These are phyloP conservation scores for Cairneyella variabilis DNA, from an alignment of 495 filamentous ascomycete species.

Conservation along the genomic window DNA sequence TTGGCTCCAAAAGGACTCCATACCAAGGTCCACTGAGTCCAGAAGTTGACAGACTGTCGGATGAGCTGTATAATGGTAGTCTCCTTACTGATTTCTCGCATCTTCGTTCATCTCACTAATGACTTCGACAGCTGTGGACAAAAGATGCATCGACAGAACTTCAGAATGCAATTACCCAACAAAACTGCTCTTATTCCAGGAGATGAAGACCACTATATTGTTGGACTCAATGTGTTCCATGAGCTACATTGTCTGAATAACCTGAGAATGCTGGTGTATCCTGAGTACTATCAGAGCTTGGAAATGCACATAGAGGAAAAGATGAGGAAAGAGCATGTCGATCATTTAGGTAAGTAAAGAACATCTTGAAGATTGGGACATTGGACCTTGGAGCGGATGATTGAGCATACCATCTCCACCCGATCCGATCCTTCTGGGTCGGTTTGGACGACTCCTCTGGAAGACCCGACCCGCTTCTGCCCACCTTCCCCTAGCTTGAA, in stretches of 20 bases:
- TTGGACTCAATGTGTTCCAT: constrained; percentile 48
- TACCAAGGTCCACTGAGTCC: neutral
- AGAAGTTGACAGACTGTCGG: neutral
- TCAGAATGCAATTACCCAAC: neutral
- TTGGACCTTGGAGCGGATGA: too few species aligned
- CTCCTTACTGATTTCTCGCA: neutral
- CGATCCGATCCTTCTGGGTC: too few species aligned
- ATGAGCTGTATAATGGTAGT: neutral
- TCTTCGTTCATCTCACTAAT: neutral
- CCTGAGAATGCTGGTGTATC: neutral
- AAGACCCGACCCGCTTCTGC: too few species aligned
- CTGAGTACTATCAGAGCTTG: neutral
- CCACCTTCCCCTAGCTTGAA: too few species aligned
- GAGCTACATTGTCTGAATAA: constrained; percentile 43
- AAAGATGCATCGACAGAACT: neutral
- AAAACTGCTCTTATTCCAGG: neutral
- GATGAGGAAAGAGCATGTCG: neutral
- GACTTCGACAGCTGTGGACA: constrained; percentile 10
- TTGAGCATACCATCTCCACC: too few species aligned
- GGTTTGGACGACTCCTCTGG: too few species aligned
- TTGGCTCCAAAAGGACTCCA: neutral
- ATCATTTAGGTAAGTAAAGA: neutral
- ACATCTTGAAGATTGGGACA: neutral
- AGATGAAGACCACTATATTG: constrained; percentile 5
- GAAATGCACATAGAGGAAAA: neutral